Conservation (phyloP, 176 grass and related monocot species). For the Otatea glauca region DNA sequence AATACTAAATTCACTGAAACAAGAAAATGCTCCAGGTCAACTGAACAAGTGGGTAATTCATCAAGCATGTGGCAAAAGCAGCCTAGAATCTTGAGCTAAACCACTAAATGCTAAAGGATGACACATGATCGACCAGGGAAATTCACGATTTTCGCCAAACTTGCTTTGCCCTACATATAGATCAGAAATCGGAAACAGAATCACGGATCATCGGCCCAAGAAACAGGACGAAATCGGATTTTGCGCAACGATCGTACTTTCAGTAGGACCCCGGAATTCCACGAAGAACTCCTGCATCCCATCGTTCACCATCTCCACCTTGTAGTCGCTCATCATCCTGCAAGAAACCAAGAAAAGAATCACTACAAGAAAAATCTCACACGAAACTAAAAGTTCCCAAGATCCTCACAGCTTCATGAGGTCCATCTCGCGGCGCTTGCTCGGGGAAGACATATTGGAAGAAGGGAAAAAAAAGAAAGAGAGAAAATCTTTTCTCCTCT, state of each 20-base stretch:
- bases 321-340: slow-evolving; percentile 99
- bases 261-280: slow-evolving; percentile 81
- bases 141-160: not conserved
- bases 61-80: not conserved
- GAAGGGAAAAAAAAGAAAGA: not conserved
- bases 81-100: not conserved
- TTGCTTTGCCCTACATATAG: slow-evolving; percentile 25
- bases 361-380: not conserved
- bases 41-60: slow-evolving; percentile 13
- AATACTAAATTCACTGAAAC: not conserved
- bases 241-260: slow-evolving; percentile 59
- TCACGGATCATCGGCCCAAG: slow-evolving; percentile 1
- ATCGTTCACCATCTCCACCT: slow-evolving; percentile 98
- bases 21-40: not conserved
- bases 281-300: slow-evolving; percentile 99
- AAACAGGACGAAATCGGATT: slow-evolving; percentile 10
- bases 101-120: slow-evolving; percentile 12
- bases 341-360: slow-evolving; percentile 12
- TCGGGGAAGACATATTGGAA: slow-evolving; percentile 76
- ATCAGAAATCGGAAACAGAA: slow-evolving; percentile 34
- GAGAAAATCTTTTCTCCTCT: not conserved
- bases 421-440: slow-evolving; percentile 99
- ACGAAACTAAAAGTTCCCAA: not conserved
- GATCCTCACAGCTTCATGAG: slow-evolving; percentile 91
- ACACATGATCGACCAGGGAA: not conserved